phyloP scores from a whole-genome alignment of 179 eudicot species.

The Drosera spatulata region DNA sequence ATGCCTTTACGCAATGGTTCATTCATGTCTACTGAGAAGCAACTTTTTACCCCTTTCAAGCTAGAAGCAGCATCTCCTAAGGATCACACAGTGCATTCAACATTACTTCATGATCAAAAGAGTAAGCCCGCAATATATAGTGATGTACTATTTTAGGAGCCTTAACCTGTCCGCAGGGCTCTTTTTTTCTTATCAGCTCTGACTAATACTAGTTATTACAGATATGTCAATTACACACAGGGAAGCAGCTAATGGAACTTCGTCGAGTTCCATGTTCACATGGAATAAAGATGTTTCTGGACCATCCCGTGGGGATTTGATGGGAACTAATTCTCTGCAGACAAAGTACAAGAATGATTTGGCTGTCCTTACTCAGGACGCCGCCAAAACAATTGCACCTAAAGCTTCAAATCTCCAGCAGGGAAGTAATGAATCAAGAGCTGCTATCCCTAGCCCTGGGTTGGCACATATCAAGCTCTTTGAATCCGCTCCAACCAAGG shows the following conservation, averaged over 20 bases:
- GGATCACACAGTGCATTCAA: constrained; percentile 14
- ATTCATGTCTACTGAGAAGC: constrained; percentile 30
- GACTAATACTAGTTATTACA: constrained; percentile 17
- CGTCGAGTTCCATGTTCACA: constrained; percentile 20
- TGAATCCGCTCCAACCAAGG: constrained; percentile 13
- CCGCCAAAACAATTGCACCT: constrained; percentile 9
- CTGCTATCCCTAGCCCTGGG: constrained; percentile 20
- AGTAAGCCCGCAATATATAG: constrained; percentile 23
- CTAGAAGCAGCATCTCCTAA: constrained; percentile 23
- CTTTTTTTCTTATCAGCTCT: background rate
- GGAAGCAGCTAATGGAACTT: constrained; percentile 20
- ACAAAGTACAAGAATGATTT: constrained; percentile 12
- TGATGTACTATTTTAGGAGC: background rate
- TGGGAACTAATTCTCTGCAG: constrained; percentile 15
- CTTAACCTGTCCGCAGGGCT: background rate
- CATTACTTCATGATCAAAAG: constrained; percentile 22
- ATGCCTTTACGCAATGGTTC: constrained; percentile 32
- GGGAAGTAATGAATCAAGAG: constrained; percentile 7
- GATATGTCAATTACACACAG: constrained; percentile 25
- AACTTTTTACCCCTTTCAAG: constrained; percentile 18
- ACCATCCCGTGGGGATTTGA: constrained; percentile 12
- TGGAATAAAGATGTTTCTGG: constrained; percentile 22
- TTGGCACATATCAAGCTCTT: constrained; percentile 7
- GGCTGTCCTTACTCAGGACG: constrained; percentile 12
- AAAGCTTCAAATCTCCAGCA: constrained; percentile 11